These are phyloP conservation scores for Acanthamoeba healyi DNA, from an alignment of 208 protist species.

Conservation along the genomic window DNA sequence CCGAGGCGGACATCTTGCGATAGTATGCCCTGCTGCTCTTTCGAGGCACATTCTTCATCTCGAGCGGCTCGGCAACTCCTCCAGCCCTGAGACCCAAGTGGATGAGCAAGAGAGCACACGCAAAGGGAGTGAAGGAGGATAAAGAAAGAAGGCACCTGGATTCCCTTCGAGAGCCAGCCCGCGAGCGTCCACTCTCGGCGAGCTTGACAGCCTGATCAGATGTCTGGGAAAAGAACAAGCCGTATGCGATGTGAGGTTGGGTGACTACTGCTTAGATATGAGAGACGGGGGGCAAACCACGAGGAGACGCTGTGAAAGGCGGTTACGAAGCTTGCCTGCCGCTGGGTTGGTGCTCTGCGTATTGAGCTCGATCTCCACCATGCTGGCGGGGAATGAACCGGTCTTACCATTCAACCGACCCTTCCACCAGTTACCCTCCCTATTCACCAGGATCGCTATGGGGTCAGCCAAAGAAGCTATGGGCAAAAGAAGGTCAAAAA, in stretches of 20 bases:
- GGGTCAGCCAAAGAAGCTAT: not conserved
- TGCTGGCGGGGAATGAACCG: slow-evolving; percentile 9
- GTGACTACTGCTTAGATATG: no score
- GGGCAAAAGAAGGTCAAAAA: not conserved
- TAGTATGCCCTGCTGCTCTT: slow-evolving; percentile 22
- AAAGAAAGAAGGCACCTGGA: no score
- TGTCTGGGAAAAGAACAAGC: no score
- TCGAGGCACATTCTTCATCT: not conserved
- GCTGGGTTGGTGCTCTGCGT: not conserved
- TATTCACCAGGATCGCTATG: not conserved
- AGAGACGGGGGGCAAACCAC: no score
- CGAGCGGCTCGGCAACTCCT: not conserved
- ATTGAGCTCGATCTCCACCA: not conserved
- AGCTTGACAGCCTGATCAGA: no score
- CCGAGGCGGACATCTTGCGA: not conserved
- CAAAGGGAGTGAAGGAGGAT: no score
- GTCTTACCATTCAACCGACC: not conserved
- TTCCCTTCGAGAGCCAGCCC: no score
- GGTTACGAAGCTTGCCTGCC: not conserved
- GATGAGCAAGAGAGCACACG: not conserved
- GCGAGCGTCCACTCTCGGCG: no score
- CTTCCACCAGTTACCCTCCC: slow-evolving; percentile 24
- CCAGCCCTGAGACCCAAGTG: not conserved
- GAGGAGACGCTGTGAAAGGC: not conserved
- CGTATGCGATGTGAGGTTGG: no score